phyloP scores from a whole-genome alignment of 2,329 filamentous ascomycete species.

The Colletotrichum musae region DNA sequence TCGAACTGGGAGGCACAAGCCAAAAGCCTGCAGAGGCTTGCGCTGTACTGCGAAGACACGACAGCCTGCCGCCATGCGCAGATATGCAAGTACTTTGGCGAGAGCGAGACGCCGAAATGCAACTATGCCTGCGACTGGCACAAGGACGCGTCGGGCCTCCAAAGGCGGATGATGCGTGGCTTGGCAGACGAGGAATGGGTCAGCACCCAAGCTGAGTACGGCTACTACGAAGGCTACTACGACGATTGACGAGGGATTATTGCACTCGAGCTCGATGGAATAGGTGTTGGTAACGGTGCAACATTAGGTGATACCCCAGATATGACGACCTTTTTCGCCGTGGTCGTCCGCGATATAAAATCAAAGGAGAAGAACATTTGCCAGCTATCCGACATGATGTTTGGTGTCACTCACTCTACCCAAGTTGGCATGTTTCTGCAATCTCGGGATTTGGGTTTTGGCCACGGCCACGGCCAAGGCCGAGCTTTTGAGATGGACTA shows the following conservation, averaged over 20 bases:
- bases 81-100: constrained; percentile 85
- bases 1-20: constrained; percentile 65
- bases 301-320: background rate
- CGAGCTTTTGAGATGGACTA: no score
- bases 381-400: no score
- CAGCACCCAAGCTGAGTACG: constrained; percentile 73
- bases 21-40: constrained; percentile 76
- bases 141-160: constrained; percentile 74
- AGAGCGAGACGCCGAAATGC: constrained; percentile 70
- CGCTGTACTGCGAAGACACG: constrained; percentile 86
- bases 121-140: constrained; percentile 86
- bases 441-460: no score
- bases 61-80: constrained; percentile 80
- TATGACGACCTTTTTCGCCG: background rate
- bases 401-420: no score
- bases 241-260: constrained; percentile 54
- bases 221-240: constrained; percentile 69
- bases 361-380: no score
- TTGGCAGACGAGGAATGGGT: constrained; percentile 74
- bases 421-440: no score
- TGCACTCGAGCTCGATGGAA: background rate
- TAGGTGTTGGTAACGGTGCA: background rate
- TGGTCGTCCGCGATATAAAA: background rate
- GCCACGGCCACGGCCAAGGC: no score
- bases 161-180: constrained; percentile 68